phyloP scores from a whole-genome alignment of 768 basidiomycete species.

The Rubroboletus satanas region DNA sequence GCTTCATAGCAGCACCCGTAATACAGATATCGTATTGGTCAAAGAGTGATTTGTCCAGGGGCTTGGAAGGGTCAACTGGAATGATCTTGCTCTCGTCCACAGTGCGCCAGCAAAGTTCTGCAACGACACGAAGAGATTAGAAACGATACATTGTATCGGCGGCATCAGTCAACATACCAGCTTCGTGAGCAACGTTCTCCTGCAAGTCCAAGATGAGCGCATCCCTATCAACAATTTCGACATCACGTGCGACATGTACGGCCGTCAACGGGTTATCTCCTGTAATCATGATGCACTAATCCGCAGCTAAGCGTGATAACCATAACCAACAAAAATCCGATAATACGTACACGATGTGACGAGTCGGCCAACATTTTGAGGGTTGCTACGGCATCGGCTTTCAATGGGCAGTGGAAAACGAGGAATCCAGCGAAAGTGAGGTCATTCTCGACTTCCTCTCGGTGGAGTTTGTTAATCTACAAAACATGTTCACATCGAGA shows the following conservation, averaged over 20 bases:
- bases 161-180: conserved; percentile 46
- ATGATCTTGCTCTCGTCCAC: conserved; percentile 92
- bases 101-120: conserved; percentile 88
- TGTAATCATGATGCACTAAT: conserved; percentile 97
- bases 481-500: background rate
- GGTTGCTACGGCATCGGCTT: conserved; percentile 84
- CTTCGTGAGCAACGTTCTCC: conserved; percentile 70
- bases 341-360: conserved; percentile 79
- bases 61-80: conserved; percentile 73
- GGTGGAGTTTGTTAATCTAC: conserved; percentile 84
- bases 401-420: conserved; percentile 98
- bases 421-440: conserved; percentile 93
- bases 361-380: conserved; percentile 95
- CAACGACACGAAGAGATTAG: background rate
- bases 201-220: conserved; percentile 87
- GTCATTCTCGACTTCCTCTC: conserved; percentile 74
- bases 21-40: conserved; percentile 93
- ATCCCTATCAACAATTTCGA: conserved; percentile 96
- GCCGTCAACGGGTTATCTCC: conserved; percentile 98
- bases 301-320: background rate
- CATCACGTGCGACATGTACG: conserved; percentile 91
- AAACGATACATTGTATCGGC: background rate
- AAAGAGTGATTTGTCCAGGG: conserved; percentile 74
- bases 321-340: background rate
- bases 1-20: conserved; percentile 90